phyloP scores from a whole-genome alignment of 176 grass and related monocot species.

The barley (Hordeum vulgare) region DNA sequence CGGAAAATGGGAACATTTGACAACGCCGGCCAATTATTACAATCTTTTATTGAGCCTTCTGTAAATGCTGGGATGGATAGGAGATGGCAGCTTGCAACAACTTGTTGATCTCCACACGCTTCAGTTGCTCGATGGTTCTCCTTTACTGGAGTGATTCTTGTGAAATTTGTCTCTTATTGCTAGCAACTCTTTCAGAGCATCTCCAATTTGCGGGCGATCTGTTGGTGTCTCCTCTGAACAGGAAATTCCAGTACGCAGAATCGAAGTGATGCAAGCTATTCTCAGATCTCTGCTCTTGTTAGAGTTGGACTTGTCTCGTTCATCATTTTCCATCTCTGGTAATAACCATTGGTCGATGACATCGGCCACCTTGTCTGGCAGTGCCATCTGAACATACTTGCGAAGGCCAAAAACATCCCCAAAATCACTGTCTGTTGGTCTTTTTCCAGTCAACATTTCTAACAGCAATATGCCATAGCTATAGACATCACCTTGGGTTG shows the following conservation, averaged over 20 bases:
- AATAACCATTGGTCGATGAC: background rate
- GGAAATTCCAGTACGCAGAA: background rate
- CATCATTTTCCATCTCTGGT: background rate
- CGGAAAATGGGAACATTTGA: background rate
- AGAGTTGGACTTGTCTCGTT: background rate
- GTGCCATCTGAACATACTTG: background rate
- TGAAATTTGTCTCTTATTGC: background rate
- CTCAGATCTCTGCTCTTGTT: background rate
- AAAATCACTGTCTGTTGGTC: background rate
- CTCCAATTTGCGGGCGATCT: background rate
- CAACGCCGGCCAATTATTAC: background rate
- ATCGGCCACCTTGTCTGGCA: background rate
- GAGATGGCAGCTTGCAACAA: background rate
- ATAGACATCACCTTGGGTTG: conserved; percentile 4
- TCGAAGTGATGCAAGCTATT: background rate
- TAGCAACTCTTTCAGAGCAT: conserved; percentile 13
- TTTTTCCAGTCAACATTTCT: conserved; percentile 22
- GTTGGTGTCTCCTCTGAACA: background rate
- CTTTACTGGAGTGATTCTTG: background rate
- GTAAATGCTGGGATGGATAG: background rate
- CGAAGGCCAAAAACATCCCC: background rate
- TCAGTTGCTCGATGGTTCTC: background rate
- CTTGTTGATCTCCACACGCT: background rate
- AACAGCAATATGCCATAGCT: conserved; percentile 17
- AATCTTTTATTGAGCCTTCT: background rate